Evolutionary conservation across 495 filamentous ascomycete genomes (phyloP), one percentile per base, ranked within the genome.

Genomic region (Podospora appendiculata): DNA sequence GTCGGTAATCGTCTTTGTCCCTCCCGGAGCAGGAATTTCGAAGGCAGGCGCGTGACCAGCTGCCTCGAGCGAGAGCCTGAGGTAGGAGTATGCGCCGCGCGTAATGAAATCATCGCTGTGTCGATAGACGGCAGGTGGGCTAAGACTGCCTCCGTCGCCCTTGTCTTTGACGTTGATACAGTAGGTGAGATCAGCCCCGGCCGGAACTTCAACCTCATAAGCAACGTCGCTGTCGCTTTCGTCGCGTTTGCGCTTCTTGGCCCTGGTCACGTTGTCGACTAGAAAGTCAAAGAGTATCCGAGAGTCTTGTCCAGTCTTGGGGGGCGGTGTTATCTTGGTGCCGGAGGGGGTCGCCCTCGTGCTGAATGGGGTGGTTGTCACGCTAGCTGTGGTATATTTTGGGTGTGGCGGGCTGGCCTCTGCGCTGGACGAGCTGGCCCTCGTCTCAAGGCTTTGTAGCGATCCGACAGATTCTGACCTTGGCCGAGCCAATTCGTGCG

Each of bases 131-230:
- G 45, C 49, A 1, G 49, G 35, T 1, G 45, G 17, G 35, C 40
- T 34, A 0, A 60, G 48, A n/a, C 49, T 48, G 52, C 35, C 19
- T 14, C 54, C 48, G 38, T 60, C 54, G 0, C 14, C 19, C 42
- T 35, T 42, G 45, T 60, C 54, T 32, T 48, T 60, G 54, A 57
- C 38, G 36, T 51, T 57, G 48, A 60, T 46, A 41, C 39, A 41
- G 34, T 60, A 60, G 14, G 47, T 55, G 38, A 60, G 51, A 34
- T 44, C 45, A 36, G 58, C 58, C n/a, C 57, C 48, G 34, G 41
- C 51, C 8, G 58, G 58, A 17, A 60, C 16, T 32, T 60, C 58
- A 16, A 60, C 38, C 19, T 55, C 54, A 47, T 43, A 50, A 8
- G 42, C 9, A 6, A 32, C n/a, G 4, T 45, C 11, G 12, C 41